Evolutionary conservation across 768 basidiomycete species (phyloP).

Genomic region (Lentinus brumalis): DNA sequence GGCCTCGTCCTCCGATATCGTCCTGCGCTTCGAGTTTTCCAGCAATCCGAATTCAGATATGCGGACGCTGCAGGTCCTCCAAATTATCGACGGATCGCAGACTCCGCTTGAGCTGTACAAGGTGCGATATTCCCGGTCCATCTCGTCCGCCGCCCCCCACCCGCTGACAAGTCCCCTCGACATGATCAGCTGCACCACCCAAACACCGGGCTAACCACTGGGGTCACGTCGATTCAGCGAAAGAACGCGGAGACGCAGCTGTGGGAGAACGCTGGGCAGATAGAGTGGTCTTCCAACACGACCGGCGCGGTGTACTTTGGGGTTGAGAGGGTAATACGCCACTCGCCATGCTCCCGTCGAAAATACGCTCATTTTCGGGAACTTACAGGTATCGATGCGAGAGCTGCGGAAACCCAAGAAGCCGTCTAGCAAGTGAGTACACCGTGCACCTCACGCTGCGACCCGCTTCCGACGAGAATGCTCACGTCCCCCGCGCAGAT

Average conservation of each 20-base stretch:
- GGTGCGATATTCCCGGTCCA: constrained; percentile 26
- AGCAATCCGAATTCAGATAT: constrained; percentile 34
- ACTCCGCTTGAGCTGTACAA: constrained; percentile 45
- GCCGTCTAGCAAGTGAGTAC: constrained; percentile 48
- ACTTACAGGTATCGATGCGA: constrained; percentile 40
- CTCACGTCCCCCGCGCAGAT: constrained; percentile 34
- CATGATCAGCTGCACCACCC: constrained; percentile 30
- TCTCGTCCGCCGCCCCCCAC: no score
- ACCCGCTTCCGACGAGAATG: background rate
- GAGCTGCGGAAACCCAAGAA: constrained; percentile 55
- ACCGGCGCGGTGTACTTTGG: constrained; percentile 53
- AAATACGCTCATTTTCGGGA: background rate
- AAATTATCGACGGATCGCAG: constrained; percentile 31
- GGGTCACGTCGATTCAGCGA: constrained; percentile 50
- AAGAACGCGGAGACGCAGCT: constrained; percentile 44
- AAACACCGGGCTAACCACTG: constrained; percentile 40
- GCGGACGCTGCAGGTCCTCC: constrained; percentile 47
- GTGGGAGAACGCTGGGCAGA: constrained; percentile 55
- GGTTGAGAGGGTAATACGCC: constrained; percentile 41
- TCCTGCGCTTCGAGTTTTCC: constrained; percentile 41
- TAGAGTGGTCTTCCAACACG: constrained; percentile 51
- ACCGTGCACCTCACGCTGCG: background rate
- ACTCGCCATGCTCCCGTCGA: background rate
- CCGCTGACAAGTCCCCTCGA: no score
- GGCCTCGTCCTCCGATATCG: constrained; percentile 31